Conservation (phyloP, 495 filamentous ascomycete genomes). For the Geoglossum glabrum region DNA sequence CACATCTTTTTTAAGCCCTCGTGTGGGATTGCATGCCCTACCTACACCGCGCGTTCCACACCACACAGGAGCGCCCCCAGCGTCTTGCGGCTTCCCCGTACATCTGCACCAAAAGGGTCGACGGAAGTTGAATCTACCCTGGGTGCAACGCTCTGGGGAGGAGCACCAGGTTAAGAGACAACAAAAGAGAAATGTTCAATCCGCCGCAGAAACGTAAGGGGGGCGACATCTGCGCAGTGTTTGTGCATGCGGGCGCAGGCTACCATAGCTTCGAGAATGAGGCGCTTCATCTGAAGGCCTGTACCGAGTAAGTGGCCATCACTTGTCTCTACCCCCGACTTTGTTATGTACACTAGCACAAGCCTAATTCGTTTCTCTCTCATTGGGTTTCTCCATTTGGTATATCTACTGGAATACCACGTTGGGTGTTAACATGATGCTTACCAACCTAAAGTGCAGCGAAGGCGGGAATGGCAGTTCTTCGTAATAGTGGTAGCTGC, state of each 20-base stretch:
- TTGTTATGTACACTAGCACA: neutral
- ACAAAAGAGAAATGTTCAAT: constrained; percentile 12
- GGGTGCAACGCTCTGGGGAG: neutral
- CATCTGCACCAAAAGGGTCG: neutral
- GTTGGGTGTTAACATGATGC: neutral
- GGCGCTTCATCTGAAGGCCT: constrained; percentile 58
- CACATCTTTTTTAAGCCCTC: too few relatives aligned
- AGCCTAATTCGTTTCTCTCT: neutral
- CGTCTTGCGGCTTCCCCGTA: neutral
- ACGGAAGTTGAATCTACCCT: neutral
- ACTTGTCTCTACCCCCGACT: neutral
- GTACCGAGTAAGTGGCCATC: constrained; percentile 49
- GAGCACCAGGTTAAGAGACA: neutral
- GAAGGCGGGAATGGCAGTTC: constrained; percentile 53
- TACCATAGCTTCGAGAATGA: constrained; percentile 80
- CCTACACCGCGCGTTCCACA: neutral
- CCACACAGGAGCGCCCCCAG: neutral
- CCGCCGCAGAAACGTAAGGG: constrained; percentile 14
- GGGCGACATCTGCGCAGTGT: constrained; percentile 47
- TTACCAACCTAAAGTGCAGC: constrained; percentile 40
- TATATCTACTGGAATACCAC: neutral
- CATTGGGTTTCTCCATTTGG: neutral
- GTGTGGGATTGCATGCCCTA: too few relatives aligned
- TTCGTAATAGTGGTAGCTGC: constrained; percentile 57
- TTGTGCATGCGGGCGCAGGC: constrained; percentile 91